A percentile compares a stretch with the other conserved stretches of the same genome.
Conservation (phyloP, 306 rosid species). For the Crotalaria pallida region DNA sequence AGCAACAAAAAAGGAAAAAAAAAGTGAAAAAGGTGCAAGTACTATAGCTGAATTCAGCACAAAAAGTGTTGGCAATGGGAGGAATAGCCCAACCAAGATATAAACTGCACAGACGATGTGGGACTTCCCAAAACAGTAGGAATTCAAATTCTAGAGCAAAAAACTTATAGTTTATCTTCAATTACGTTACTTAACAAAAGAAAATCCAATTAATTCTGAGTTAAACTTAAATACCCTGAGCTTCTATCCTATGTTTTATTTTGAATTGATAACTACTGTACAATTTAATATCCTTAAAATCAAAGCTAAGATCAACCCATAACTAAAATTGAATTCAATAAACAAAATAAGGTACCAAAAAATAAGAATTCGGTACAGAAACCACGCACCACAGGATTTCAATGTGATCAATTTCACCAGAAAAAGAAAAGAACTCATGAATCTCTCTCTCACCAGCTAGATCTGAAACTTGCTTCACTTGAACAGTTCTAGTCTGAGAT, state of each 20-base stretch:
- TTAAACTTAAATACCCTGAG: background rate
- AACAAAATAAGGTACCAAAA: background rate
- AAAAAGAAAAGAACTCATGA: slow-evolving; percentile 86
- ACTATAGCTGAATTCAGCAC: background rate
- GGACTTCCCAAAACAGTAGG: no score
- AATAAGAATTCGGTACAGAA: background rate
- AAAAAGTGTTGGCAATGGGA: slow-evolving; percentile 1
- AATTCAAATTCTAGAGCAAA: background rate
- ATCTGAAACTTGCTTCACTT: slow-evolving; percentile 78
- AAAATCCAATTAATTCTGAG: background rate
- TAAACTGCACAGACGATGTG: no score
- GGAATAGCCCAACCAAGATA: no score
- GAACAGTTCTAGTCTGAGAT: slow-evolving; percentile 74
- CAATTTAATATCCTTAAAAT: slow-evolving; percentile 1
- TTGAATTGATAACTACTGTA: background rate
- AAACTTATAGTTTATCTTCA: background rate
- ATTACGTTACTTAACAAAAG: background rate
- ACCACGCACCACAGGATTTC: slow-evolving; percentile 56
- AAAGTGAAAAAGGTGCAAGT: background rate
- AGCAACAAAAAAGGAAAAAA: background rate
- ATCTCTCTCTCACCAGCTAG: slow-evolving; percentile 93
- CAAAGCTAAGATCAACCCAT: slow-evolving; percentile 13
- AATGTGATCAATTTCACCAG: slow-evolving; percentile 86
- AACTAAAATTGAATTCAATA: slow-evolving; percentile 12
- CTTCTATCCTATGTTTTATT: background rate